phyloP scores from a whole-genome alignment of 164 flowering plant species.

The Magnolia changhungtana region DNA sequence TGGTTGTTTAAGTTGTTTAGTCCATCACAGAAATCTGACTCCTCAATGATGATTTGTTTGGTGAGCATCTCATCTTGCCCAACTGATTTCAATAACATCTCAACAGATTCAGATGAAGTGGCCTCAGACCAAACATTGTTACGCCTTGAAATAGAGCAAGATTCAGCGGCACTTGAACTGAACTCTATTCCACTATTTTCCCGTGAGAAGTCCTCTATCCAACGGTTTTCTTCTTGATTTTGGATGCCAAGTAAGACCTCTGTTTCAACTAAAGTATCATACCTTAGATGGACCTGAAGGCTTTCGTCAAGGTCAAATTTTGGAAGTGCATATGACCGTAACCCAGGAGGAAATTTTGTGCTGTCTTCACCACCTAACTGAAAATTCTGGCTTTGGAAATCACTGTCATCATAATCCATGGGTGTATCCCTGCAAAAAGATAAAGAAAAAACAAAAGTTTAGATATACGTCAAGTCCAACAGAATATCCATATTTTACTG shows the following conservation, averaged over 20 bases:
- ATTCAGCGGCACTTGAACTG: slow-evolving; percentile 60
- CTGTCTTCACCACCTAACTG: slow-evolving; percentile 78
- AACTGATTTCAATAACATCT: slow-evolving; percentile 91
- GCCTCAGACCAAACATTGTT: slow-evolving; percentile 98
- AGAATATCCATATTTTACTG: neutral
- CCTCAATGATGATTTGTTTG: slow-evolving; percentile 38
- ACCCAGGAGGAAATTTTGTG: slow-evolving; percentile 52
- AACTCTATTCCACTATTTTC: slow-evolving; percentile 72
- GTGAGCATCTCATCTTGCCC: slow-evolving; percentile 80
- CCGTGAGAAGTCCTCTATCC: slow-evolving; percentile 86
- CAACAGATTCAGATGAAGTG: slow-evolving; percentile 94
- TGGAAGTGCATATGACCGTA: slow-evolving; percentile 67
- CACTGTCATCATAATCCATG: slow-evolving; percentile 97
- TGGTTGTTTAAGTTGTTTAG: slow-evolving; percentile 33
- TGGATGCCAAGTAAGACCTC: slow-evolving; percentile 84
- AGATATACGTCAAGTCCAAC: neutral
- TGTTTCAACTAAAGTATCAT: slow-evolving; percentile 82
- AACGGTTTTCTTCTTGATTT: slow-evolving; percentile 76
- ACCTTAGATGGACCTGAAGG: slow-evolving; percentile 65
- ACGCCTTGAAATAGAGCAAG: slow-evolving; percentile 74
- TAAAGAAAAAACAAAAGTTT: neutral
- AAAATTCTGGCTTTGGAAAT: slow-evolving; percentile 71
- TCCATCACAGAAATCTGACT: slow-evolving; percentile 46
- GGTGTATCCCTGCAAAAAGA: slow-evolving; percentile 53
- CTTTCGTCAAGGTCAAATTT: slow-evolving; percentile 67